These are phyloP conservation scores for Saksenaea vasiformis DNA, from an alignment of 371 early-diverging fungal species.

Conservation along the genomic window DNA sequence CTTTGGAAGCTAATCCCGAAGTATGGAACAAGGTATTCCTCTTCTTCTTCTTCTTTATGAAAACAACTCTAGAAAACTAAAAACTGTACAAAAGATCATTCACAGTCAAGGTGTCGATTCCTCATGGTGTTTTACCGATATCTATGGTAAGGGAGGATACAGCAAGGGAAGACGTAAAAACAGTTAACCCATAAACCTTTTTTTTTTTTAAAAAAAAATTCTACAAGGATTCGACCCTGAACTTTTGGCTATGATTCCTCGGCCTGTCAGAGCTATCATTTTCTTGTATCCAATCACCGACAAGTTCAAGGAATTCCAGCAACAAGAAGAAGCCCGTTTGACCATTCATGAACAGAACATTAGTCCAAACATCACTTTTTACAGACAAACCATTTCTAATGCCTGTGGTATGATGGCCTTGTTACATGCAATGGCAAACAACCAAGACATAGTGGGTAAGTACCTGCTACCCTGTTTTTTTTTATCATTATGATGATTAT, in stretches of 20 bases:
- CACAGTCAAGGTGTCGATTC: conserved; percentile 59
- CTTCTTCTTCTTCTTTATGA: too few relatives aligned
- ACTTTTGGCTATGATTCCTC: conserved; percentile 72
- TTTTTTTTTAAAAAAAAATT: neutral
- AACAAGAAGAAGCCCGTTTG: conserved; percentile 49
- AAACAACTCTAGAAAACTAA: too few relatives aligned
- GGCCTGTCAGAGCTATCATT: conserved; percentile 76
- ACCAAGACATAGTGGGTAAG: conserved; percentile 34
- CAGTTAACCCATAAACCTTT: neutral
- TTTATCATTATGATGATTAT: neutral
- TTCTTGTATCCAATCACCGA: conserved; percentile 67
- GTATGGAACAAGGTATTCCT: conserved; percentile 78
- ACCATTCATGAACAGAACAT: conserved; percentile 42
- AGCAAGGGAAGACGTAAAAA: too few relatives aligned
- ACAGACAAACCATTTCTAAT: conserved; percentile 84
- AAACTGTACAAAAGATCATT: conserved; percentile 40
- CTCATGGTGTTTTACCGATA: conserved; percentile 60
- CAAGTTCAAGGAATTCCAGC: conserved; percentile 55
- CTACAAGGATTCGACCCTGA: conserved; percentile 72
- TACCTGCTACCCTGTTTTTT: neutral
- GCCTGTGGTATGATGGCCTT: conserved; percentile 87
- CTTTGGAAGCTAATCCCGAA: conserved; percentile 86
- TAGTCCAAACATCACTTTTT: conserved; percentile 65
- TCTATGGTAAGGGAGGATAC: conserved; percentile 65
- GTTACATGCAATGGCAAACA: conserved; percentile 68